Conservation (phyloP, 225 moss, liverwort and hornwort species). For the Marchantia polymorpha region DNA sequence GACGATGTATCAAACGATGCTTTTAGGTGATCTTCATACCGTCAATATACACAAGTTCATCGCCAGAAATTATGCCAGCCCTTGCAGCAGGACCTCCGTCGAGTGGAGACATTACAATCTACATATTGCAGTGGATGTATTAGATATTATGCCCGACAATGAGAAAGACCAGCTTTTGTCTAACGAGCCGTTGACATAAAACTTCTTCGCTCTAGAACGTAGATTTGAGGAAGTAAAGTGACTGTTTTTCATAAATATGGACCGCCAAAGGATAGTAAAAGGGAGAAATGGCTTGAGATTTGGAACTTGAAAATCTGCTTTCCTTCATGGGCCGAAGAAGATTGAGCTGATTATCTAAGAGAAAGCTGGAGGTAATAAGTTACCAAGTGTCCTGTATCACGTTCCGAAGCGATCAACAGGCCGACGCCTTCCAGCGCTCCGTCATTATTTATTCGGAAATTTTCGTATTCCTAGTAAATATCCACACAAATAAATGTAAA, state of each 20-base stretch:
- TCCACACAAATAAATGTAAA: background rate
- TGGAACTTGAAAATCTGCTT: no score
- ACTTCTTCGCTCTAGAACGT: no score
- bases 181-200: no score
- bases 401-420: slow-evolving; percentile 82
- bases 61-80: slow-evolving; percentile 83
- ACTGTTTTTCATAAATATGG: no score
- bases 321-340: background rate
- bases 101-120: slow-evolving; percentile 90
- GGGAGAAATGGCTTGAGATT: no score
- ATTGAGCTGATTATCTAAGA: background rate
- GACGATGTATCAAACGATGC: background rate
- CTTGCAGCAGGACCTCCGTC: slow-evolving; percentile 95
- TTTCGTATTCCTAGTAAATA: slow-evolving; percentile 70
- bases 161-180: no score
- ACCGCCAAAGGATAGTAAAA: no score
- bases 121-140: background rate
- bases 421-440: slow-evolving; percentile 96
- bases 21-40: slow-evolving; percentile 32
- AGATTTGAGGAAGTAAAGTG: no score
- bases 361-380: background rate
- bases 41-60: slow-evolving; percentile 94
- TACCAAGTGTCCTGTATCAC: slow-evolving; percentile 91
- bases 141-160: no score
- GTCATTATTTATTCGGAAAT: slow-evolving; percentile 89